Evolutionary conservation across 2,329 filamentous ascomycete genomes (phyloP).

Genomic region (Endoconidiophora polonica): DNA sequence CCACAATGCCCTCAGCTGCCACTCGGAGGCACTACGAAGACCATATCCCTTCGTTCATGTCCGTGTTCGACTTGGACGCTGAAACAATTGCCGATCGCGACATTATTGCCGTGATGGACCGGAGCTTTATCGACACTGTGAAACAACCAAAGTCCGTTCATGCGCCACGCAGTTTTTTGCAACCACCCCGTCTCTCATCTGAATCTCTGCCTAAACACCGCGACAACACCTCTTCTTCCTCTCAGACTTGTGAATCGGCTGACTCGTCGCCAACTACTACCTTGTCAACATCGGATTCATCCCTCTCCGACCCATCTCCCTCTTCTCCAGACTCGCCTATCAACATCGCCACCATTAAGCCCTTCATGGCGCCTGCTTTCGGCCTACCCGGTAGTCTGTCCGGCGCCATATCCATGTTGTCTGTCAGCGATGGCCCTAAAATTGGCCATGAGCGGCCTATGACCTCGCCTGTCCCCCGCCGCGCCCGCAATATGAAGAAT

Average conservation of each 20-base stretch:
- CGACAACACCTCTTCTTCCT: constrained; percentile 28
- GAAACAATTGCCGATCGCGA: constrained; percentile 36
- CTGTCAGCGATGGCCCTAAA: constrained; percentile 25
- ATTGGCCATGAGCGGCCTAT: constrained; percentile 36
- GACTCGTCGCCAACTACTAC: constrained; percentile 94
- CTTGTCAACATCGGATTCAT: constrained; percentile 81
- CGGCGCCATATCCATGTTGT: constrained; percentile 20
- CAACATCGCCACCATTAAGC: constrained; percentile 53
- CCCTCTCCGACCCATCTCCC: constrained; percentile 76
- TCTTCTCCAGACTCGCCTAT: constrained; percentile 83
- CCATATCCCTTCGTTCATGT: constrained; percentile 61
- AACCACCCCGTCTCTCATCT: background rate
- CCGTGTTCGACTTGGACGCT: constrained; percentile 51
- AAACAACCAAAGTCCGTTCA: too few relatives aligned
- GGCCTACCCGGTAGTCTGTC: constrained; percentile 21
- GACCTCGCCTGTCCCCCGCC: constrained; percentile 53
- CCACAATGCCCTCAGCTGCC: constrained; percentile 44
- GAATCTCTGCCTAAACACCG: constrained; percentile 11
- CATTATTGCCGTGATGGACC: constrained; percentile 26
- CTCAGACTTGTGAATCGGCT: constrained; percentile 70
- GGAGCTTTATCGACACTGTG: constrained; percentile 31
- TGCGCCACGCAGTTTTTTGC: background rate
- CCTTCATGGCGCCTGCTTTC: constrained; percentile 46
- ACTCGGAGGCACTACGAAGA: constrained; percentile 47
- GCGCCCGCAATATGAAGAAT: constrained; percentile 70